A percentile compares a stretch with the other conserved stretches of the same genome.
Conservation (phyloP, 306 rosid genomes). For the Senna siamea region DNA sequence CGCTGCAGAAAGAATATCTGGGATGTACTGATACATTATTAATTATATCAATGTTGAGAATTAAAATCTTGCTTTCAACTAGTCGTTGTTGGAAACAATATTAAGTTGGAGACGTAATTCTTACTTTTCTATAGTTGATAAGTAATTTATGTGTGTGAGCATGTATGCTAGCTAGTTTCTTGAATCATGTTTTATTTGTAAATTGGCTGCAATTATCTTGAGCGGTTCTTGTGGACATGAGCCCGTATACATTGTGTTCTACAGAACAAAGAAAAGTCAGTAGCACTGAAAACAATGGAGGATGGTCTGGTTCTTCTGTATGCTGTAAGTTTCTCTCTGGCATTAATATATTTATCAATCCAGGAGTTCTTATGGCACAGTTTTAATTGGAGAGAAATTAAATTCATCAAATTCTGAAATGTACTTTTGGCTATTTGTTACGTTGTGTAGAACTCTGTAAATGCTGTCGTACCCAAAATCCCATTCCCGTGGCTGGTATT, state of each 20-base stretch:
- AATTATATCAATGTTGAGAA: too few relatives aligned
- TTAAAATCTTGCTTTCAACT: background rate
- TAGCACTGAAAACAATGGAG: slow-evolving; percentile 93
- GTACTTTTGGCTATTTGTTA: slow-evolving; percentile 31
- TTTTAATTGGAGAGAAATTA: slow-evolving; percentile 36
- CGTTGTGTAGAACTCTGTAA: slow-evolving; percentile 79
- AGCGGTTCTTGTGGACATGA: slow-evolving; percentile 28
- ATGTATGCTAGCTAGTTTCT: background rate
- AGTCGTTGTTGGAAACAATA: background rate
- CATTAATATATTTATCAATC: slow-evolving; percentile 24
- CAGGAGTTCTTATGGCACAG: slow-evolving; percentile 24
- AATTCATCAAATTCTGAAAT: slow-evolving; percentile 35
- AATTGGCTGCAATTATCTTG: slow-evolving; percentile 22
- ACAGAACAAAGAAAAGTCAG: slow-evolving; percentile 93
- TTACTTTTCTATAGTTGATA: background rate
- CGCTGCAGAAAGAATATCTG: too few relatives aligned
- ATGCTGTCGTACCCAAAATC: slow-evolving; percentile 70
- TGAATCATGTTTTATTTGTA: slow-evolving; percentile 32
- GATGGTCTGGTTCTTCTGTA: slow-evolving; percentile 95
- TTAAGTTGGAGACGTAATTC: background rate
- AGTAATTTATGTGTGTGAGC: background rate
- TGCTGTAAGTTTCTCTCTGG: slow-evolving; percentile 61
- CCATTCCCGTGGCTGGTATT: slow-evolving; percentile 96
- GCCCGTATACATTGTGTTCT: slow-evolving; percentile 37
- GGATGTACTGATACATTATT: too few relatives aligned